Evolutionary conservation across 2,329 filamentous ascomycete genomes (phyloP).

Genomic region (Cercospora brassicicola): DNA sequence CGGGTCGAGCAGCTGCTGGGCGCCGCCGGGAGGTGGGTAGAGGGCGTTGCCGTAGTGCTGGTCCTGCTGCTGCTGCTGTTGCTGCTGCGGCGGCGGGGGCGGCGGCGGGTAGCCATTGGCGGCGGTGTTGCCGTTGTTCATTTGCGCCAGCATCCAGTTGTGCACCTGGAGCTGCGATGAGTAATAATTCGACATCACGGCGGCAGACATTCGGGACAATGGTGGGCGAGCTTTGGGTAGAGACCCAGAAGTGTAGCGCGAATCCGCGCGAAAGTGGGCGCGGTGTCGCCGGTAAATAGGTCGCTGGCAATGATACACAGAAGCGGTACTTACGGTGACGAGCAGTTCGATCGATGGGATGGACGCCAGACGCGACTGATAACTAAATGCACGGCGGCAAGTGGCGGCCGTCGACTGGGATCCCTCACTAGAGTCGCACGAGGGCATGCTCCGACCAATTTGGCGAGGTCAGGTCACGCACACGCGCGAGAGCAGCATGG

Average conservation of each 20-base stretch:
- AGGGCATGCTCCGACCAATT: conserved; percentile 27
- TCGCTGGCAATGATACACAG: conserved; percentile 18
- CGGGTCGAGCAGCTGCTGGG: conserved; percentile 38
- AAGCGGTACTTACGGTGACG: conserved; percentile 30
- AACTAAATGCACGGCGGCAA: conserved; percentile 31
- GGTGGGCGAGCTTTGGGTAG: conserved; percentile 19
- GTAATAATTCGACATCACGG: conserved; percentile 38
- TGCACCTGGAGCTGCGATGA: conserved; percentile 38
- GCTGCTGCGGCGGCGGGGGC: conserved; percentile 36
- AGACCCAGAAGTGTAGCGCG: conserved; percentile 26
- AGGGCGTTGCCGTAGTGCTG: conserved; percentile 40
- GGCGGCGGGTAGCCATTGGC: conserved; percentile 30
- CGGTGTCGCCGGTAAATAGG: conserved; percentile 31
- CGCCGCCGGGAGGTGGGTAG: conserved; percentile 35
- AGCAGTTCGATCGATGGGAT: conserved; percentile 23
- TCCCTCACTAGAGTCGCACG: conserved; percentile 30
- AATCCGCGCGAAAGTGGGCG: conserved; percentile 30
- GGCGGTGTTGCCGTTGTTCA: conserved; percentile 39
- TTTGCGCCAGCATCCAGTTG: conserved; percentile 40
- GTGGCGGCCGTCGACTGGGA: conserved; percentile 30
- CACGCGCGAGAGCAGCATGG: conserved; percentile 8
- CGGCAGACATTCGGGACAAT: conserved; percentile 36
- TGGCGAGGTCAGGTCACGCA: conserved; percentile 26
- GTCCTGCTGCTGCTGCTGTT: conserved; percentile 32
- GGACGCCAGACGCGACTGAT: conserved; percentile 27